These are phyloP conservation scores for Venturiaceae sp. DNA, from an alignment of 2,329 filamentous ascomycete genomes.

Conservation along the genomic window DNA sequence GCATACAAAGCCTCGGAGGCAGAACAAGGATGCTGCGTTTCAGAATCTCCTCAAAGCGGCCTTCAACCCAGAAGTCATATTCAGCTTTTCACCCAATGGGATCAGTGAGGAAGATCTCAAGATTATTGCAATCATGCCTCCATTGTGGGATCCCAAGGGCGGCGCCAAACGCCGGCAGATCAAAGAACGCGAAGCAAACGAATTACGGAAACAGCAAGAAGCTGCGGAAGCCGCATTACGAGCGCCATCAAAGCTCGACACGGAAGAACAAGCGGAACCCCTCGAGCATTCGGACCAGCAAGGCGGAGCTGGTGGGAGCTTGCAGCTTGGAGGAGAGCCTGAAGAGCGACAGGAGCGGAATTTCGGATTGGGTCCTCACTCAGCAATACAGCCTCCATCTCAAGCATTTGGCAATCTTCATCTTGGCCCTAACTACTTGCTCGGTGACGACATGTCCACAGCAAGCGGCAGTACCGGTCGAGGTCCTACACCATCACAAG, in stretches of 20 bases:
- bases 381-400: constrained; percentile 66
- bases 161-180: constrained; percentile 72
- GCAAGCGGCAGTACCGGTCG: constrained; percentile 52
- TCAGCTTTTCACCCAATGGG: constrained; percentile 40
- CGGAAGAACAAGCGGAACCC: constrained; percentile 51
- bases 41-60: constrained; percentile 9
- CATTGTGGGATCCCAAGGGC: constrained; percentile 72
- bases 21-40: constrained; percentile 9
- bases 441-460: constrained; percentile 27
- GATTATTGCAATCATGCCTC: constrained; percentile 53
- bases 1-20: constrained; percentile 8
- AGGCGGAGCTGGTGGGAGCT: constrained; percentile 50
- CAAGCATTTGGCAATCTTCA: constrained; percentile 28
- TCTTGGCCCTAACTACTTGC: constrained; percentile 21
- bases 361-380: constrained; percentile 51
- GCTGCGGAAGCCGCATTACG: constrained; percentile 44
- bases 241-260: constrained; percentile 23
- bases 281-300: constrained; percentile 50
- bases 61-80: constrained; percentile 34
- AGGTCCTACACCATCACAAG: constrained; percentile 54
- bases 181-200: constrained; percentile 54
- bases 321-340: constrained; percentile 85
- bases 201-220: constrained; percentile 41
- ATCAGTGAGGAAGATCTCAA: constrained; percentile 39
- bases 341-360: constrained; percentile 60